Evolutionary conservation across 495 filamentous ascomycete species (phyloP).

Genomic region (Aspergillus taichungensis): DNA sequence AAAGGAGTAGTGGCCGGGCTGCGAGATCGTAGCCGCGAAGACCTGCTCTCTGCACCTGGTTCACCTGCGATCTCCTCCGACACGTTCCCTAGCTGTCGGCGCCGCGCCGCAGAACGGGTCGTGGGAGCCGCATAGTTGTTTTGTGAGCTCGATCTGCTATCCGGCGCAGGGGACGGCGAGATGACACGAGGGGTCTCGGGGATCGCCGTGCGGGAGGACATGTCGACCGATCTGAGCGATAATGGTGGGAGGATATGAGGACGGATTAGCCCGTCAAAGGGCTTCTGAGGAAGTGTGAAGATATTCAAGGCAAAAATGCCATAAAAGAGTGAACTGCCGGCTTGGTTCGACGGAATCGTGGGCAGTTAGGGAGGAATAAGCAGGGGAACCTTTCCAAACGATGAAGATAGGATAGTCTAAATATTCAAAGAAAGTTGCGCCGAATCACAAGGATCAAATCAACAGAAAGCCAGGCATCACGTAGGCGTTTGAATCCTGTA

Average conservation of each 20-base stretch:
- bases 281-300: slow-evolving; percentile 23
- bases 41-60: slow-evolving; percentile 30
- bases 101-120: slow-evolving; percentile 55
- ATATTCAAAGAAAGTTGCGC: too few relatives aligned
- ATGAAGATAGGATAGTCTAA: too few relatives aligned
- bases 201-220: slow-evolving; percentile 39
- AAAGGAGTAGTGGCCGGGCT: slow-evolving; percentile 12
- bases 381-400: background rate
- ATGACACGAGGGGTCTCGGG: slow-evolving; percentile 63
- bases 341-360: slow-evolving; percentile 19
- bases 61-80: slow-evolving; percentile 33
- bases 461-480: too few relatives aligned
- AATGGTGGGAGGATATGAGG: slow-evolving; percentile 40
- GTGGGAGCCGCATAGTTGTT: slow-evolving; percentile 53
- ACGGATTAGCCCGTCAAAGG: slow-evolving; percentile 42
- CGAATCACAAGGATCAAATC: too few relatives aligned
- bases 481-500: too few relatives aligned
- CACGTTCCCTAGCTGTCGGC: slow-evolving; percentile 33
- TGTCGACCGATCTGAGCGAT: slow-evolving; percentile 27
- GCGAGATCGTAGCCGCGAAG: slow-evolving; percentile 28
- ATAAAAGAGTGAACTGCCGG: slow-evolving; percentile 3
- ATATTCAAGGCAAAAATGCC: slow-evolving; percentile 20
- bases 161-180: slow-evolving; percentile 59
- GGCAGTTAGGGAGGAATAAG: slow-evolving; percentile 16
- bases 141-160: slow-evolving; percentile 31